These are phyloP conservation scores for Rhizophlyctis rosea DNA, from an alignment of 192 early-diverging fungal species.

Conservation along the genomic window DNA sequence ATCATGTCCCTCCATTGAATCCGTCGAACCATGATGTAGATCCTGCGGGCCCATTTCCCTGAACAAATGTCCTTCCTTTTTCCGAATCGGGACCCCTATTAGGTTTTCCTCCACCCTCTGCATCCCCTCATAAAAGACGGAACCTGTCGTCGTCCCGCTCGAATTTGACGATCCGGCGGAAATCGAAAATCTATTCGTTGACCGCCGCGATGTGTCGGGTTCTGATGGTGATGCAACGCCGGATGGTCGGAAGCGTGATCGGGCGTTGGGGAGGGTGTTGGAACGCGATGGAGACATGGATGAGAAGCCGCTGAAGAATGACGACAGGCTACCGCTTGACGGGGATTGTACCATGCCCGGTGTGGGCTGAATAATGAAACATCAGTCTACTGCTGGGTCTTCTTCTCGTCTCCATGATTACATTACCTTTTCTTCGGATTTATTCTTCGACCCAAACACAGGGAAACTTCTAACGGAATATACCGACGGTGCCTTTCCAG, in stretches of 20 bases:
- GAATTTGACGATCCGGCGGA: slow-evolving; percentile 22
- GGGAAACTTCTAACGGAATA: too few relatives aligned
- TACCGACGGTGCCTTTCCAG: too few relatives aligned
- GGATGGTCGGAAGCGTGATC: background rate
- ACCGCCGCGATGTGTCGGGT: background rate
- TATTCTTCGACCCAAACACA: too few relatives aligned
- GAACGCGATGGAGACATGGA: background rate
- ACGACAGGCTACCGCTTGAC: slow-evolving; percentile 19
- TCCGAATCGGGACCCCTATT: slow-evolving; percentile 14
- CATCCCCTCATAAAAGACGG: slow-evolving; percentile 5
- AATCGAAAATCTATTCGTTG: slow-evolving; percentile 14
- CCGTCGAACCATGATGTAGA: background rate
- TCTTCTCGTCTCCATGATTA: too few relatives aligned
- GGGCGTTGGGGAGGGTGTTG: background rate
- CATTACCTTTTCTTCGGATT: too few relatives aligned
- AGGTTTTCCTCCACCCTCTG: too few relatives aligned
- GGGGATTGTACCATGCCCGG: slow-evolving; percentile 10
- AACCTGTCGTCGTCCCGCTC: slow-evolving; percentile 14
- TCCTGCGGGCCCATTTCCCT: background rate
- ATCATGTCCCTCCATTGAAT: background rate
- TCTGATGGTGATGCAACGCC: background rate
- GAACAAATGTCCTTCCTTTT: slow-evolving; percentile 28
- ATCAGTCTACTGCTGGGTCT: too few relatives aligned
- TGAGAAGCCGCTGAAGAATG: slow-evolving; percentile 28
- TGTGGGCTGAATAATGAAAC: too few relatives aligned